phyloP scores from a whole-genome alignment of 164 flowering plant species.

The Vitis rupestris region DNA sequence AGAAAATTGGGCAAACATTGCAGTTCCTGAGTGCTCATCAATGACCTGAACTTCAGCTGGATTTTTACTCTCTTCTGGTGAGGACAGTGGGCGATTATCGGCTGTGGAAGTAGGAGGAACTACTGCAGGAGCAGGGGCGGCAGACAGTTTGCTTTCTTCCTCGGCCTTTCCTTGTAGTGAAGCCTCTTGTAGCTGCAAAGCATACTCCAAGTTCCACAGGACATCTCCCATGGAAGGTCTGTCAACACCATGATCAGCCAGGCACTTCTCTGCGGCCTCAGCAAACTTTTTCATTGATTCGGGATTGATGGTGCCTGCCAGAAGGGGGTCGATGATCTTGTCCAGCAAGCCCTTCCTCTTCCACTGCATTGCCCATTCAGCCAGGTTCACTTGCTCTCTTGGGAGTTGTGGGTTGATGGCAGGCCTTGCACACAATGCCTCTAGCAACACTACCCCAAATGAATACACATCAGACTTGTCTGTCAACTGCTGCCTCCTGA shows the following conservation, averaged over 20 bases:
- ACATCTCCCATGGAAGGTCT: constrained; percentile 80
- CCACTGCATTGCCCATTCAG: constrained; percentile 77
- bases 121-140: constrained; percentile 6
- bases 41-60: constrained; percentile 33
- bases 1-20: constrained; percentile 43
- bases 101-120: constrained; percentile 8
- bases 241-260: constrained; percentile 59
- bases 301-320: constrained; percentile 40
- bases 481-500: constrained; percentile 64
- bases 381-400: constrained; percentile 68
- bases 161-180: constrained; percentile 39
- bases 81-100: constrained; percentile 18
- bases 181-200: constrained; percentile 66
- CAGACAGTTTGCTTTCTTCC: constrained; percentile 15
- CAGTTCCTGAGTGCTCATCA: constrained; percentile 49
- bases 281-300: constrained; percentile 66
- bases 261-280: constrained; percentile 71
- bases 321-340: constrained; percentile 51
- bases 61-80: constrained; percentile 15
- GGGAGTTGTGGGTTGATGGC: constrained; percentile 59
- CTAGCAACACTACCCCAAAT: constrained; percentile 69
- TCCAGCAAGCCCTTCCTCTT: constrained; percentile 56
- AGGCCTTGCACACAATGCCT: constrained; percentile 59
- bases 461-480: constrained; percentile 79
- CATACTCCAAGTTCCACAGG: constrained; percentile 70